These are phyloP conservation scores for Brettanomyces custersianus DNA, from an alignment of 805 yeast genomes.

Conservation along the genomic window DNA sequence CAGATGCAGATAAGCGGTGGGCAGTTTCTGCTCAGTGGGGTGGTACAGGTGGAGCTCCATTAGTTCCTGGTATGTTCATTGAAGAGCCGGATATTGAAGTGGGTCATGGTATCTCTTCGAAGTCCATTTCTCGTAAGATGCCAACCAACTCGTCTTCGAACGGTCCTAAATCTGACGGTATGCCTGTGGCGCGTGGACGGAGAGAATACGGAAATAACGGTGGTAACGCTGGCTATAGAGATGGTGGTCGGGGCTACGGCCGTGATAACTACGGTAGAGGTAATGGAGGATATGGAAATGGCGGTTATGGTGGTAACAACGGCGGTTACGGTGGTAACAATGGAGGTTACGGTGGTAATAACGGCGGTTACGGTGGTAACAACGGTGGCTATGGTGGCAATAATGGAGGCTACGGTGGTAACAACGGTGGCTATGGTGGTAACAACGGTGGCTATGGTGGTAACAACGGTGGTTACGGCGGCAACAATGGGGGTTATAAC, in stretches of 20 bases:
- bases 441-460: constrained; percentile 7
- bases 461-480: constrained; percentile 7
- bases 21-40: constrained; percentile 89
- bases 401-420: background rate
- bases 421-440: constrained; percentile 8
- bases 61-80: constrained; percentile 70
- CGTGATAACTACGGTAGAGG: background rate
- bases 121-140: constrained; percentile 85
- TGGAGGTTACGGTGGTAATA: constrained; percentile 2
- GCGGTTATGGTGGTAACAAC: background rate
- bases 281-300: constrained; percentile 2
- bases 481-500: constrained; percentile 7
- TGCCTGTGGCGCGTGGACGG: constrained; percentile 5
- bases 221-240: background rate
- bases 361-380: background rate
- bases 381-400: background rate
- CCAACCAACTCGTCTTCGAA: constrained; percentile 81
- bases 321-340: background rate
- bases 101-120: constrained; percentile 88
- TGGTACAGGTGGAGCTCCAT: constrained; percentile 85
- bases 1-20: constrained; percentile 94
- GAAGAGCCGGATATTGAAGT: constrained; percentile 98
- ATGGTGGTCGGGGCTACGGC: constrained; percentile 1
- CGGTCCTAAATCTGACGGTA: constrained; percentile 67
- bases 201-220: too few relatives aligned